phyloP scores from a whole-genome alignment of 2,329 filamentous ascomycete species.

The Neophaeococcomyces mojaviensis region DNA sequence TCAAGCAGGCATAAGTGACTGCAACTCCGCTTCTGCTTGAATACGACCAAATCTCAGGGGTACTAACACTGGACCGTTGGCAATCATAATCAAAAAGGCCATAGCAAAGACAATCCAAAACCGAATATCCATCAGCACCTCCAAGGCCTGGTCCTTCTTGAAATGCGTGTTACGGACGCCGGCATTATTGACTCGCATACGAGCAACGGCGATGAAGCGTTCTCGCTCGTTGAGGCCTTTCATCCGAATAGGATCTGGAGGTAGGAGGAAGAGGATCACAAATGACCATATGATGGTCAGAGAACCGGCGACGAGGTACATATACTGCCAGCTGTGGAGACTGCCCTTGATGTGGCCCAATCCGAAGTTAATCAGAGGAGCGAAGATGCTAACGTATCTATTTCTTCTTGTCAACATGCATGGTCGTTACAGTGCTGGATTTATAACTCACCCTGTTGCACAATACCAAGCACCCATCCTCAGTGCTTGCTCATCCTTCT shows the following conservation, averaged over 20 bases:
- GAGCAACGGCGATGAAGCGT: constrained; percentile 56
- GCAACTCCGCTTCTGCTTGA: no score
- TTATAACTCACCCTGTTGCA: constrained; percentile 10
- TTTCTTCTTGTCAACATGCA: constrained; percentile 2
- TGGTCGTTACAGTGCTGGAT: background rate
- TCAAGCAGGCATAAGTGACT: no score
- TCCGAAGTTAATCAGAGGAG: constrained; percentile 55
- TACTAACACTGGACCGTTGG: constrained; percentile 52
- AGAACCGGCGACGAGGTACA: constrained; percentile 58
- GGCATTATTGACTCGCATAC: constrained; percentile 55
- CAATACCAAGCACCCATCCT: constrained; percentile 63
- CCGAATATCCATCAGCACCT: constrained; percentile 53
- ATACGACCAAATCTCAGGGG: no score
- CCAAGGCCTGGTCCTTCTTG: constrained; percentile 51
- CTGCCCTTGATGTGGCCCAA: constrained; percentile 55
- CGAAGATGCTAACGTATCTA: constrained; percentile 40
- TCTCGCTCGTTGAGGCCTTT: constrained; percentile 62
- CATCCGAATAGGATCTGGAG: constrained; percentile 58
- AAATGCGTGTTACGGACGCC: constrained; percentile 55
- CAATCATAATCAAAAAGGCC: constrained; percentile 61
- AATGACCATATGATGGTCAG: constrained; percentile 52
- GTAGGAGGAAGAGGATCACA: constrained; percentile 55
- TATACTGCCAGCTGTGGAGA: constrained; percentile 60
- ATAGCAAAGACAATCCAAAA: constrained; percentile 57
- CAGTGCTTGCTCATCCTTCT: constrained; percentile 56